Conservation (phyloP, 768 basidiomycete species). For the Boletus rufocinnamomeus region DNA sequence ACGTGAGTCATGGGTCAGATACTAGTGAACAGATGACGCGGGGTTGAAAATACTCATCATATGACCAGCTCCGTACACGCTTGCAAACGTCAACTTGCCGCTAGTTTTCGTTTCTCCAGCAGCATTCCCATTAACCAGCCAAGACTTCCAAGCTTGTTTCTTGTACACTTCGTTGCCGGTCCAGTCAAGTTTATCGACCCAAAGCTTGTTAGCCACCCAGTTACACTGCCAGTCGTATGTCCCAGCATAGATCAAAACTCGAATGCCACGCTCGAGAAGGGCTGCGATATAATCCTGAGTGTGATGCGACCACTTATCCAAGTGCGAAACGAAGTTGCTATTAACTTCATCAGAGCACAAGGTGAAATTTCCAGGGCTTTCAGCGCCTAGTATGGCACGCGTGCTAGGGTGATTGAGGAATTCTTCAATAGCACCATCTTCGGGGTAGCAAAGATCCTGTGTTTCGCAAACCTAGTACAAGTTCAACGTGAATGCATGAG, state of each 20-base stretch:
- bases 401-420: conserved; percentile 50
- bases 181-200: conserved; percentile 64
- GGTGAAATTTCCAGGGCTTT: conserved; percentile 51
- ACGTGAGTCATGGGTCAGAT: conserved; percentile 43
- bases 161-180: conserved; percentile 51
- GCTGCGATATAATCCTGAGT: conserved; percentile 60
- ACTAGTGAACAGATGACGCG: conserved; percentile 12
- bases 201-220: conserved; percentile 64
- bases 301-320: conserved; percentile 61
- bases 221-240: conserved; percentile 61
- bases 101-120: conserved; percentile 60
- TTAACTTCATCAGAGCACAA: conserved; percentile 56
- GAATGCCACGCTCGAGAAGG: conserved; percentile 54
- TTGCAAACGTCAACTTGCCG: conserved; percentile 63
- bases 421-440: conserved; percentile 40
- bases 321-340: conserved; percentile 49
- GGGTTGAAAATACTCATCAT: conserved; percentile 48
- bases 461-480: conserved; percentile 25
- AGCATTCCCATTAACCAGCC: conserved; percentile 53
- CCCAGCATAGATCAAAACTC: conserved; percentile 57
- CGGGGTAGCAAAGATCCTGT: conserved; percentile 41
- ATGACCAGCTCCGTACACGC: conserved; percentile 70
- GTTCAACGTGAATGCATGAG: neutral
- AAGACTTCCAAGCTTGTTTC: conserved; percentile 46
- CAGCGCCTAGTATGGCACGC: conserved; percentile 49